Percentiles rank a stretch among this genome's conserved stretches.
Evolutionary conservation across 371 early-diverging fungal genomes (phyloP).

Genomic region (Nematocida ironsii): DNA sequence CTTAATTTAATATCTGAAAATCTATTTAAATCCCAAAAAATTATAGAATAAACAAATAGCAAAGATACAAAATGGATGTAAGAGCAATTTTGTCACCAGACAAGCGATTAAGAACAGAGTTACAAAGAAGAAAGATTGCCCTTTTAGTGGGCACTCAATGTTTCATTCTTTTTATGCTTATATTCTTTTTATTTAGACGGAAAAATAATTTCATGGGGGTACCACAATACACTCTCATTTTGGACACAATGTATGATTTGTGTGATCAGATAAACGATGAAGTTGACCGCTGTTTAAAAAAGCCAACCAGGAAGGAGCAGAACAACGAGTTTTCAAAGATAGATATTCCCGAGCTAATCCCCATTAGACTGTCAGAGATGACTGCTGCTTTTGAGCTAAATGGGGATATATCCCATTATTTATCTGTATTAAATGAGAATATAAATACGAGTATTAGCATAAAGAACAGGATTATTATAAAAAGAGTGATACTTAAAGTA

Average conservation of each 20-base stretch:
- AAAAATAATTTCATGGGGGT: slow-evolving; percentile 48
- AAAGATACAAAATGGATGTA: neutral
- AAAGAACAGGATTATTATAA: slow-evolving; percentile 50
- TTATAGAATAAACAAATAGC: slow-evolving; percentile 17
- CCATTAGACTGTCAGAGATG: slow-evolving; percentile 54
- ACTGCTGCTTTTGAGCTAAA: slow-evolving; percentile 51
- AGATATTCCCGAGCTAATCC: slow-evolving; percentile 25
- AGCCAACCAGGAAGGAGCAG: slow-evolving; percentile 32
- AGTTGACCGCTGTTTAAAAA: slow-evolving; percentile 28
- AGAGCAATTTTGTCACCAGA: neutral
- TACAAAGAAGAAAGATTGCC: slow-evolving; percentile 26
- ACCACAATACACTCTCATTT: slow-evolving; percentile 3
- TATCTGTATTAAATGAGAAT: neutral
- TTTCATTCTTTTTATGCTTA: slow-evolving; percentile 28
- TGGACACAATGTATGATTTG: slow-evolving; percentile 19
- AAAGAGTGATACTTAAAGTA: slow-evolving; percentile 66
- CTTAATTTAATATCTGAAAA: slow-evolving; percentile 26
- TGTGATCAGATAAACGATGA: slow-evolving; percentile 37
- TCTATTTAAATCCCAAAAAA: slow-evolving; percentile 5
- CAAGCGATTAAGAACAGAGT: slow-evolving; percentile 6
- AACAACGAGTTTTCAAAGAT: slow-evolving; percentile 25
- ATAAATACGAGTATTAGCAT: neutral
- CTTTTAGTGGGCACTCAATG: slow-evolving; percentile 27
- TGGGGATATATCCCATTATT: slow-evolving; percentile 17
- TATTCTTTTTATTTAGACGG: slow-evolving; percentile 56